Evolutionary conservation across 169 alveolate species (phyloP), one percentile per base, ranked within the genome.

Genomic region (Plasmodium gonderi): DNA sequence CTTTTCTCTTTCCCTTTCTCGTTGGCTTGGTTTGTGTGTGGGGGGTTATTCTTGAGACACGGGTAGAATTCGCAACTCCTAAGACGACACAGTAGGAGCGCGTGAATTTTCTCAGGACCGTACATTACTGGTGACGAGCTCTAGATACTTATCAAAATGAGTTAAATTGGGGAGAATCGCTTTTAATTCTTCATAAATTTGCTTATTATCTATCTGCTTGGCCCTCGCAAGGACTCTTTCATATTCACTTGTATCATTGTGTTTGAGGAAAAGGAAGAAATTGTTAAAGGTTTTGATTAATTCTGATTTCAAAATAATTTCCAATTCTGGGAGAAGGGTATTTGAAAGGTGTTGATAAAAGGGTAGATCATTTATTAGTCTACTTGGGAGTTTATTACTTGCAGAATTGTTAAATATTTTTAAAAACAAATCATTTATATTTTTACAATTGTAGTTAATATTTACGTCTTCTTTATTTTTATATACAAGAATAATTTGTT

Each of bases 121-220:
- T n/a, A n/a, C n/a, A n/a, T n/a, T n/a, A n/a, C n/a, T n/a, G n/a
- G n/a, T n/a, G 31, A 72, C 80, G 31, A 83, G 74, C 45, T 83
- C 92, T 12, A 83, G 92, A 64, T 69, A 83, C 44, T 36, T 83
- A 40, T 74, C 51, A 72, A 83, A 83, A 76, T 83, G 76, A 6
- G 76, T 83, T 8, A 83, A 14, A 1, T 49, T 83, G 26, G 92
- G 92, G 64, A 72, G 33, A 3, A 49, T 72, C 49, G 36, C 65
- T 31, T 83, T 83, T 54, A 83, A 17, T 2, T 51, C 47, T 7
- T 49, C 23, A 47, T 83, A 83, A 45, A 83, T 83, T 29, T 47
- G 77, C 26, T 49, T 64, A 83, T 69, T 83, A 2, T 83, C 77
- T 33, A 60, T n/a, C 20, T 47, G 29, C 33, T 42, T 17, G 4